Conservation (phyloP, 495 filamentous ascomycete genomes). For the Immersiella caudata region DNA sequence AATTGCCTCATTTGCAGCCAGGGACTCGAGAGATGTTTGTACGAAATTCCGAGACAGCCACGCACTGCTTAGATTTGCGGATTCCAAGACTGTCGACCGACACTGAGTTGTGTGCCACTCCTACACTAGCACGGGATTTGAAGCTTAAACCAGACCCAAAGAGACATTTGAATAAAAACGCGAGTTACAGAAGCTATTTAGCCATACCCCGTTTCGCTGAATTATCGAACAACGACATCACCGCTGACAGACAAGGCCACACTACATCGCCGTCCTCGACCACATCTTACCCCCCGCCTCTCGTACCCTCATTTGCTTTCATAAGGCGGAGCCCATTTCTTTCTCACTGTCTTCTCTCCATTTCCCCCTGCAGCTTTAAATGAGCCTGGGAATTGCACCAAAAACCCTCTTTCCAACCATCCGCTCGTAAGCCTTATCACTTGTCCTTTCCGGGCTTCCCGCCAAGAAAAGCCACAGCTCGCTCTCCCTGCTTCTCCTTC, state of each 20-base stretch:
- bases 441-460: too few species aligned
- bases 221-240: constrained; percentile 1
- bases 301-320: neutral
- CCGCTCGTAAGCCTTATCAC: neutral
- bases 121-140: neutral
- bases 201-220: constrained; percentile 1
- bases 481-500: neutral
- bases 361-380: too few species aligned
- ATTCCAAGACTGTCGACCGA: neutral
- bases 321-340: neutral
- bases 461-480: neutral
- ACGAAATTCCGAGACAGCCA: too few species aligned
- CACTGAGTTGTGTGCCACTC: neutral
- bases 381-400: neutral
- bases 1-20: neutral
- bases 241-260: neutral
- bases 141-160: too few species aligned
- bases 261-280: neutral
- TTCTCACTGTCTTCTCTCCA: neutral
- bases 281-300: neutral
- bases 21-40: too few species aligned
- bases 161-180: constrained; percentile 3
- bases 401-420: neutral
- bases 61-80: neutral
- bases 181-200: constrained; percentile 16